Conservation (phyloP, 306 rosid genomes). For the Malus sieversii region DNA sequence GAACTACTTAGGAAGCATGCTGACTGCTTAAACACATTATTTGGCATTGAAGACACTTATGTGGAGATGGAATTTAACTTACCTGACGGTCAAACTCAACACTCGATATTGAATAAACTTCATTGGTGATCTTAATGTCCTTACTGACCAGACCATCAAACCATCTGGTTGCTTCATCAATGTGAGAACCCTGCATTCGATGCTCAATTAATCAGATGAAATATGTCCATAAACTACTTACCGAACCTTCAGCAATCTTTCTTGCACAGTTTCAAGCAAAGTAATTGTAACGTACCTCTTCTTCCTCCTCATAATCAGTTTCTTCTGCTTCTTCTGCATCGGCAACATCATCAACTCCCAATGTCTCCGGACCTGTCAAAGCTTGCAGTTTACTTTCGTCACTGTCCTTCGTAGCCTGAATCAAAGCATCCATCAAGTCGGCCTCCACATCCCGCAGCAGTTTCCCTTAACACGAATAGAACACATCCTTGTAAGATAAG, state of each 20-base stretch:
- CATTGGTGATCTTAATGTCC: constrained; percentile 61
- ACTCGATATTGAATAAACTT: constrained; percentile 67
- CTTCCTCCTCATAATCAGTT: constrained; percentile 45
- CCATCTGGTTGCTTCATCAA: constrained; percentile 54
- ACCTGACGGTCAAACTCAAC: constrained; percentile 96
- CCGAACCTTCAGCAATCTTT: neutral
- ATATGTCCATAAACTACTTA: neutral
- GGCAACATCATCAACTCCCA: constrained; percentile 28
- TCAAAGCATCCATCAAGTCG: constrained; percentile 71
- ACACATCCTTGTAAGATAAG: neutral
- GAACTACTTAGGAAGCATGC: neutral
- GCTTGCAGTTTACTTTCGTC: constrained; percentile 54
- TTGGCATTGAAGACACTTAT: neutral
- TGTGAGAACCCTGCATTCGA: constrained; percentile 44
- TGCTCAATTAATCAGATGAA: constrained; percentile 13
- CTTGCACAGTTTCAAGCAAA: neutral
- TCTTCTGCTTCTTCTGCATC: constrained; percentile 29
- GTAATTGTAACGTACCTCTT: constrained; percentile 35
- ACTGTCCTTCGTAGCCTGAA: constrained; percentile 65
- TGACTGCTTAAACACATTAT: neutral
- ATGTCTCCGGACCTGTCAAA: constrained; percentile 34
- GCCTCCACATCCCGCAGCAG: constrained; percentile 64
- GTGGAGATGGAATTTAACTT: neutral
- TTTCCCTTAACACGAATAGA: constrained; percentile 47
- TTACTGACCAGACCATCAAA: constrained; percentile 64